A percentile compares a stretch with the other conserved stretches of the same genome.
Evolutionary conservation across 148 eudicot genomes (phyloP).

Genomic region (Rhododendron ferrugineum): DNA sequence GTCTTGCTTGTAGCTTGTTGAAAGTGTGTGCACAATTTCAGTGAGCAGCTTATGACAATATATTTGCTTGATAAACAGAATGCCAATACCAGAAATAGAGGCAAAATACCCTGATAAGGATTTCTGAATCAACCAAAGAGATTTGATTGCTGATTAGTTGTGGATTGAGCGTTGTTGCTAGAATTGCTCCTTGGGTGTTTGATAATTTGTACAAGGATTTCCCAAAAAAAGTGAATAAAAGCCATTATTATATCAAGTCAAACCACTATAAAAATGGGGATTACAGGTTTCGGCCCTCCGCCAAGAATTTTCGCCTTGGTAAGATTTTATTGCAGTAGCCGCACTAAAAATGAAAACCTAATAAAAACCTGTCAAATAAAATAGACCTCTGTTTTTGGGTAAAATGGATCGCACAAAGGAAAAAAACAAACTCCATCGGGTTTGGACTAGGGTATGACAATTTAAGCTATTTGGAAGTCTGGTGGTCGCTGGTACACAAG

Average conservation of each 20-base stretch:
- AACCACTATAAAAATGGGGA: not conserved
- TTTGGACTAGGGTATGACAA: not conserved
- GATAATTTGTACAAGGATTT: too few species aligned
- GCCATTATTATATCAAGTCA: not conserved
- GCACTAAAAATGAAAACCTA: not conserved
- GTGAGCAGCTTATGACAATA: too few species aligned
- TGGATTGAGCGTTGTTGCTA: too few species aligned
- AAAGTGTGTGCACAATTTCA: too few species aligned
- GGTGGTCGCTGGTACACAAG: conserved; percentile 54
- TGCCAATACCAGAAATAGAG: too few species aligned
- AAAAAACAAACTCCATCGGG: not conserved
- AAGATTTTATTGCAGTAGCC: not conserved
- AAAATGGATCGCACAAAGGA: too few species aligned
- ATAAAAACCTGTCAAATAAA: not conserved
- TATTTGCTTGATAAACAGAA: too few species aligned
- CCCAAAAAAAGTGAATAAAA: too few species aligned
- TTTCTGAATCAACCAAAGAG: too few species aligned
- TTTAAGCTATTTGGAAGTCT: conserved; percentile 26
- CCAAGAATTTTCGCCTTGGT: not conserved
- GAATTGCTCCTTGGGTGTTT: not conserved
- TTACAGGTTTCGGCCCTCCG: not conserved
- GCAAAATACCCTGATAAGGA: too few species aligned
- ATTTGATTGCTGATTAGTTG: too few species aligned
- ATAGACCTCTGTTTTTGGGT: not conserved
- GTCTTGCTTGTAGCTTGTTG: too few species aligned